Conservation (phyloP, 768 basidiomycete species). For the Tylopilus felleus region DNA sequence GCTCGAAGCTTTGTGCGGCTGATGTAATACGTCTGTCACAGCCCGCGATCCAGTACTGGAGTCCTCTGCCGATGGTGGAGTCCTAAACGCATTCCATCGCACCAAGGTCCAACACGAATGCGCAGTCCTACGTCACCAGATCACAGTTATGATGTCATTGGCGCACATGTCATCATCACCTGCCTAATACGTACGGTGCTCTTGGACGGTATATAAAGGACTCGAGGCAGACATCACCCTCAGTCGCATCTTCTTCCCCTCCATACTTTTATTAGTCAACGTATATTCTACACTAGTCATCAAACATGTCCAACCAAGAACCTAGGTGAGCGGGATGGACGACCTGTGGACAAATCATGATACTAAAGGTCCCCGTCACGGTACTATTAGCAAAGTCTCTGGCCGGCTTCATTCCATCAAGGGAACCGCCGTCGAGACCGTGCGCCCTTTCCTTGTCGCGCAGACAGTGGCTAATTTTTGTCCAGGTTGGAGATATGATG, state of each 20-base stretch:
- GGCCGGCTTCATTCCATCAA: conserved; percentile 39
- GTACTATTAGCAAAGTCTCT: conserved; percentile 35
- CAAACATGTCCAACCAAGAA: conserved; percentile 19
- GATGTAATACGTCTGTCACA: not conserved
- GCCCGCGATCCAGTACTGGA: not conserved
- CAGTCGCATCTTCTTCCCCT: conserved; percentile 10
- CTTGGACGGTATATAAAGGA: conserved; percentile 28
- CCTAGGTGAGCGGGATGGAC: conserved; percentile 22
- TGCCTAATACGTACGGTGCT: conserved; percentile 29
- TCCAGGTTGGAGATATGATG: conserved; percentile 40
- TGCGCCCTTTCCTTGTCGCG: conserved; percentile 5
- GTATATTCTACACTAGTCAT: not conserved
- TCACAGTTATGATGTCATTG: conserved; percentile 29
- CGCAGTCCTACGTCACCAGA: conserved; percentile 23
- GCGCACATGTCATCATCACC: conserved; percentile 21
- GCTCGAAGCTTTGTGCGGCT: not conserved
- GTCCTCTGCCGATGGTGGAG: not conserved
- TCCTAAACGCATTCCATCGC: not conserved
- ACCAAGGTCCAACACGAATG: not conserved
- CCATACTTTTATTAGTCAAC: not conserved
- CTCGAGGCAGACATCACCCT: not conserved
- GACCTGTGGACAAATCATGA: too few species aligned
- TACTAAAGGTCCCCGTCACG: not conserved
- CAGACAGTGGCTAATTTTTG: not conserved
- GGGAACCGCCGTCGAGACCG: conserved; percentile 35